Evolutionary conservation across 2,329 filamentous ascomycete species (phyloP).

Genomic region (Sporothrix curviconia): DNA sequence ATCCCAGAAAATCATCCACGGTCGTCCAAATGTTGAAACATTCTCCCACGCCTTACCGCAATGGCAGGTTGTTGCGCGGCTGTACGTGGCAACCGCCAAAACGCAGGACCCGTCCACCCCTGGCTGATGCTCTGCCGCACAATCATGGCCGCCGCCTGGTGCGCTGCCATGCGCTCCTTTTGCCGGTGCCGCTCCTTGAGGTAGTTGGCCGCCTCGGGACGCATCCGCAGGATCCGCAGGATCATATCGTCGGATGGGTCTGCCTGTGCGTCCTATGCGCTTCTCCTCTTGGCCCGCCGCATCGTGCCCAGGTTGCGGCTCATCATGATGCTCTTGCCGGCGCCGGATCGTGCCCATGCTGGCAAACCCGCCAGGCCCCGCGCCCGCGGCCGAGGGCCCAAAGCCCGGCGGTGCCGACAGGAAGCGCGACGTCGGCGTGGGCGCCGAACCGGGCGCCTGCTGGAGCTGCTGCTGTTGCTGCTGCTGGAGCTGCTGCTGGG

Average conservation of each 20-base stretch:
- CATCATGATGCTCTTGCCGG: conserved; percentile 82
- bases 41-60: conserved; percentile 30
- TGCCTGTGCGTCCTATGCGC: conserved; percentile 86
- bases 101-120: conserved; percentile 41
- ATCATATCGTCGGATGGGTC: conserved; percentile 99
- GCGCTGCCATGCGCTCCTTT: conserved; percentile 85
- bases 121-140: conserved; percentile 78
- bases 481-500: conserved; percentile 64
- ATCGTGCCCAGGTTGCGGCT: conserved; percentile 92
- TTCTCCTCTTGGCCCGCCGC: conserved; percentile 95
- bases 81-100: conserved; percentile 36
- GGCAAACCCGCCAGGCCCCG: conserved; percentile 43
- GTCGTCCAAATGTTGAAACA: not conserved
- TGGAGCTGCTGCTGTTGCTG: conserved; percentile 60
- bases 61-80: conserved; percentile 40
- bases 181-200: conserved; percentile 86
- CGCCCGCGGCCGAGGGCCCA: conserved; percentile 42
- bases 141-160: conserved; percentile 87
- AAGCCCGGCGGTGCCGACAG: conserved; percentile 38
- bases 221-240: conserved; percentile 86
- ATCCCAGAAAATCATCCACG: not conserved
- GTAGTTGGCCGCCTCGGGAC: conserved; percentile 81
- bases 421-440: conserved; percentile 52
- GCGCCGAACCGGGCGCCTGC: not conserved
- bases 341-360: conserved; percentile 62